Evolutionary conservation across 2,329 filamentous ascomycete genomes (phyloP).

Genomic region (Aureobasidium sp.): DNA sequence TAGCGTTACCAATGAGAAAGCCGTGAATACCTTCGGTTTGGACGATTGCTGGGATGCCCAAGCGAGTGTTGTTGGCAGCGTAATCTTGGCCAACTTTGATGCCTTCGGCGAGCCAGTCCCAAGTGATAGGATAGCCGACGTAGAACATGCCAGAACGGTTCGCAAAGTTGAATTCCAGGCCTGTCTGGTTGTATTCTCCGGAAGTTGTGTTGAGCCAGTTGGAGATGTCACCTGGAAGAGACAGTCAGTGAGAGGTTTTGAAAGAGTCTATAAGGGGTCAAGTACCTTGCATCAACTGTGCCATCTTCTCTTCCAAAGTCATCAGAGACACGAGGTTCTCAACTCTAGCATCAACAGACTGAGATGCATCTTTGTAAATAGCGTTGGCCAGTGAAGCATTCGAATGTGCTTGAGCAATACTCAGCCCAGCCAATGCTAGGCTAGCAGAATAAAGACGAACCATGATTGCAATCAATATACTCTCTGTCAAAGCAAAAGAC

Average conservation of each 20-base stretch:
- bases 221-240: conserved; percentile 48
- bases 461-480: neutral
- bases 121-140: conserved; percentile 59
- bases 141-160: conserved; percentile 62
- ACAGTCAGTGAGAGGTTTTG: too few species aligned
- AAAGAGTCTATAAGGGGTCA: too few species aligned
- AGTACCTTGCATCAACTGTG: conserved; percentile 54
- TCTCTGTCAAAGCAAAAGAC: neutral
- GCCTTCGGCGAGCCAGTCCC: conserved; percentile 54
- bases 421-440: conserved; percentile 1
- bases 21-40: conserved; percentile 71
- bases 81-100: conserved; percentile 62
- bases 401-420: conserved; percentile 5
- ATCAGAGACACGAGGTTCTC: conserved; percentile 61
- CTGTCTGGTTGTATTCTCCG: conserved; percentile 58
- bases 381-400: conserved; percentile 29
- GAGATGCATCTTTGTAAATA: conserved; percentile 56
- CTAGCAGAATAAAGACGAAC: neutral
- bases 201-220: conserved; percentile 66
- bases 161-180: conserved; percentile 58
- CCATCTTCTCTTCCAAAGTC: conserved; percentile 66
- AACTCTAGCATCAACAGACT: conserved; percentile 56
- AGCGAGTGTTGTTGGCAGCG: conserved; percentile 54
- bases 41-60: conserved; percentile 64
- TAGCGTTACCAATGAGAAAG: conserved; percentile 62